Evolutionary conservation across 75 land plant genomes (phyloP), one percentile per base, ranked within the genome.

Genomic region (Cryptomeria japonica): DNA sequence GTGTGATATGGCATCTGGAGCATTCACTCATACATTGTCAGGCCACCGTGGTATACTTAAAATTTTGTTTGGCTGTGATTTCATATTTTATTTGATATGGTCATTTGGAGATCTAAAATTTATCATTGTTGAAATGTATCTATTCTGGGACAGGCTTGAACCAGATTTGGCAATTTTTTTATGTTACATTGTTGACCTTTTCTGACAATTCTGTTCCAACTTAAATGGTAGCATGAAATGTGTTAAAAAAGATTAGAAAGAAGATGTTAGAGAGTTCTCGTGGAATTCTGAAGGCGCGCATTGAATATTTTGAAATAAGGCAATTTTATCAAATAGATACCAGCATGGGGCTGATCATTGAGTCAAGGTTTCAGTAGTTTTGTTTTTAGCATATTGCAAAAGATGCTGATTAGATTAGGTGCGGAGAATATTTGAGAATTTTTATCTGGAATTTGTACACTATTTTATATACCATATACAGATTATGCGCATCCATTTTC

Each of bases 1-100:
- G 25, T 98, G 98, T 92, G 98, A 98, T 90, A 94, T 98, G 86
- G 92, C 96, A 64, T 96, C 99, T 73, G 98, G 99, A 56, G 98
- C 98, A 77, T 96, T 97, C 85, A 90, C 99, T 80, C 99, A 98
- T 78, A 98, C 99, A 38, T 89, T 98, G 47, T 93, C 96, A 72
- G 99, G 98, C 83, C 99, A 98, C 87, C 92, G 96, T 89, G 99
- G 99, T 98, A 88, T 37, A 84, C 83, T 44, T 82, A 49, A 87
- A 83, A 9, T 86, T 87, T 31, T 83, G 37, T 44, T 38, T n/a
- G 14, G 49, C 31, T 44, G 32, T 46, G 31, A 28, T 82, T 82
- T 46, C 11, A 44, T 14, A 32, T 34, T 75, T 64, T 86, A 58
- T 41, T 38, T 41, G 13, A 25, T 25, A 38, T 41, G 7, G 39